Evolutionary conservation across 1,284 basidiomycete genomes (phyloP), one percentile per base, ranked within the genome.

Genomic region (Rhodotorula sp.): DNA sequence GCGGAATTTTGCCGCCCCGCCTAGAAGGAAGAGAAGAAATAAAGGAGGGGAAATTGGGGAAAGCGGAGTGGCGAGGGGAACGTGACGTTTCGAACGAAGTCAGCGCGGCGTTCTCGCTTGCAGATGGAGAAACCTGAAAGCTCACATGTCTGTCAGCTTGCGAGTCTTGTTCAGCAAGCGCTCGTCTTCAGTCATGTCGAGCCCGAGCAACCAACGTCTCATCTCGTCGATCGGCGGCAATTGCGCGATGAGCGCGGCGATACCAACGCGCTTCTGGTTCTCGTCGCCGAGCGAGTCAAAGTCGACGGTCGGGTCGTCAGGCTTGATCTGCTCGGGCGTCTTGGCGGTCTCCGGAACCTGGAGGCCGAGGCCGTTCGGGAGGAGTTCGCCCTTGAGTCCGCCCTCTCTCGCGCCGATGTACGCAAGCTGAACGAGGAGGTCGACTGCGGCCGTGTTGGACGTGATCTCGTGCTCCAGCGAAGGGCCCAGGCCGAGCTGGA

Each of bases 401-500:
- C 60, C 29, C 51, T 76, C 75, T 39, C 61, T 69, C 39, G 71
- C 71, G 10, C 65, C 56, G 19, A 65, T 53, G 64, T 68, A 76
- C 29, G 66, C 56, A 49, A 76, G 74, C 63, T 73, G 71, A 48
- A 74, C 63, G 47, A 76, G 71, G n/a, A 76, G 67, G 36, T 76
- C 75, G 66, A 76, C 74, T 10, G 71, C 65, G 22, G 69, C 22
- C 24, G 64, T 20, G 61, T 76, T 76, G 29, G 67, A 69, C 27
- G 47, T 60, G 65, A 76, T 74, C 62, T 76, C 75, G 56, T 73
- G 73, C 62, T 65, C 64, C 57, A 72, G 64, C 17, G 70, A 74
- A 20, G 64, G 70, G 9, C 70, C 73, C 36, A 74, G 71, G 7
- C 66, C 73, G 62, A 74, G 66, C 10, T 51, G 52, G 51, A 73